Evolutionary conservation across 2,329 filamentous ascomycete species (phyloP), one percentile per base, ranked within the genome.

Genomic region (Diplocarpon mali): DNA sequence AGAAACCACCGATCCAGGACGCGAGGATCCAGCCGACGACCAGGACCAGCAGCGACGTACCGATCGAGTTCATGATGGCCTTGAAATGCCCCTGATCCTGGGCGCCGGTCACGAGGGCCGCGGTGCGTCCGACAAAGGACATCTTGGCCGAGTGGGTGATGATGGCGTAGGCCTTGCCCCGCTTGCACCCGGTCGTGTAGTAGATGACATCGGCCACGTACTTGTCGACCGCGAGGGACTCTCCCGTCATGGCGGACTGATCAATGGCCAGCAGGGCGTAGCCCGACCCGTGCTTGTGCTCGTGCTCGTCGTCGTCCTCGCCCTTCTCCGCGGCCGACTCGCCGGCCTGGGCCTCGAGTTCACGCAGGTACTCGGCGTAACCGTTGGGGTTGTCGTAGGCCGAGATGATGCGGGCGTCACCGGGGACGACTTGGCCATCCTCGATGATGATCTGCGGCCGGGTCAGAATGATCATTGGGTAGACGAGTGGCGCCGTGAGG

Each of bases 121-220:
- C 83, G 56, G 82, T 86, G 64, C 77, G 78, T 68, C 83, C 83
- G 64, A 86, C 82, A 69, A 86, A 87, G 47, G 82, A 86, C 66
- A 76, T 73, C 62, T 73, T 77, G 45, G 83, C 83, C 51, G 78
- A 77, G 53, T 78, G 75, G 48, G 75, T 74, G 59, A 79, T 73
- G 51, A 87, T 72, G 59, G 72, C 79, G 64, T 81, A 86, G 49
- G 80, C 78, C 69, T 85, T 85, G 60, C 83, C 82, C 62, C 83
- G 81, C 75, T 86, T 87, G 72, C 83, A 86, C 58, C 83, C 82
- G 52, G 83, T 86, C 50, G 83, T 86, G 70, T 86, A 86, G 73
- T 84, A 86, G 61, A 81, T 72, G 50, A 73, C 69, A 60, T 86
- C 83, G 50, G 80, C 79, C 76, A 87, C 83, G 69, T 83, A 84